Conservation (phyloP, 1,284 basidiomycete species). For the Sanghuangporus weigelae region DNA sequence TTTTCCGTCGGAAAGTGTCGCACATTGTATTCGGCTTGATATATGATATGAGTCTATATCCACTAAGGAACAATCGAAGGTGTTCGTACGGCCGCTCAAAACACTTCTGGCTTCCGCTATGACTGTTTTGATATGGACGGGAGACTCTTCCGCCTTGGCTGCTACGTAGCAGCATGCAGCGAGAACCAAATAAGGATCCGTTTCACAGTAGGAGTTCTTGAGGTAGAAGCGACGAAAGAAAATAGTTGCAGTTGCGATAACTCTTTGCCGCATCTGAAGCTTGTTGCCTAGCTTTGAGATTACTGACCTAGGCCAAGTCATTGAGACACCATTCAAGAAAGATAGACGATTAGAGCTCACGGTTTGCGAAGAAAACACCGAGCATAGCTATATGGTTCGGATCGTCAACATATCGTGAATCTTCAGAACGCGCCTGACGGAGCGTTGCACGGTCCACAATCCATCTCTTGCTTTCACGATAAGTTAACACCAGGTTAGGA, state of each 20-base stretch:
- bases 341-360: constrained; percentile 35
- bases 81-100: constrained; percentile 49
- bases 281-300: constrained; percentile 87
- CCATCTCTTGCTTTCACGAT: constrained; percentile 70
- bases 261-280: constrained; percentile 79
- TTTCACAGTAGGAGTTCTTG: constrained; percentile 90
- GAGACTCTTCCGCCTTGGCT: constrained; percentile 94
- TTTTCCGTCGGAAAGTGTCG: constrained; percentile 82
- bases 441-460: constrained; percentile 77
- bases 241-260: constrained; percentile 88
- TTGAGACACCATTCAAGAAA: neutral
- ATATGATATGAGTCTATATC: neutral
- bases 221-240: constrained; percentile 95
- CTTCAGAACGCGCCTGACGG: constrained; percentile 66
- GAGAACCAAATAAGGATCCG: constrained; percentile 89
- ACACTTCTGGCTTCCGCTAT: constrained; percentile 78
- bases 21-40: constrained; percentile 55
- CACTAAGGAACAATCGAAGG: neutral
- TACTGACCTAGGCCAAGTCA: constrained; percentile 37
- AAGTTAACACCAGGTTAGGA: neutral
- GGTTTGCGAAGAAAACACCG: constrained; percentile 80
- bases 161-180: constrained; percentile 94
- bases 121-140: constrained; percentile 90
- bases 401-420: constrained; percentile 72
- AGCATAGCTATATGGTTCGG: constrained; percentile 74